phyloP scores from a whole-genome alignment of 2,329 filamentous ascomycete species.

The Exophiala mesophila region DNA sequence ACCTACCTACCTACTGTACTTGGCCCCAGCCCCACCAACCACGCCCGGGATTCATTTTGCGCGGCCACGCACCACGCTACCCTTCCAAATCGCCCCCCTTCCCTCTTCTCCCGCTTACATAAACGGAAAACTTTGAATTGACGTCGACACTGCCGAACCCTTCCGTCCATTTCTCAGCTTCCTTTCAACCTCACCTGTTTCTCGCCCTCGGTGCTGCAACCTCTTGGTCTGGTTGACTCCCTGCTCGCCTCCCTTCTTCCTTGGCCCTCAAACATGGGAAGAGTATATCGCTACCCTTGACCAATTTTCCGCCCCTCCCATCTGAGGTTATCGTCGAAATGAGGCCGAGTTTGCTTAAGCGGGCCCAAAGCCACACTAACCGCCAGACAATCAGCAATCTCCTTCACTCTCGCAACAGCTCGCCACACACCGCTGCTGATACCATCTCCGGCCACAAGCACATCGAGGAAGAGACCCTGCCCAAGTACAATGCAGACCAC shows the following conservation, averaged over 20 bases:
- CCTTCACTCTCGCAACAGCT: constrained; percentile 17
- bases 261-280: constrained; percentile 2
- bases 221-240: background rate
- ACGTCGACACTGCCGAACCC: background rate
- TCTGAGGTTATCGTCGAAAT: constrained; percentile 5
- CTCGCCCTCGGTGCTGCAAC: background rate
- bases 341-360: constrained; percentile 20
- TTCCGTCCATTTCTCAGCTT: background rate
- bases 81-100: background rate
- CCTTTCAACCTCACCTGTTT: background rate
- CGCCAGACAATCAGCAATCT: constrained; percentile 17
- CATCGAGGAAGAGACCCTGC: constrained; percentile 39
- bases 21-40: no score
- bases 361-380: constrained; percentile 20
- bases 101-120: background rate
- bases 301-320: constrained; percentile 1
- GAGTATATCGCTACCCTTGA: background rate
- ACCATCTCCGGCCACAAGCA: constrained; percentile 24
- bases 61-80: no score
- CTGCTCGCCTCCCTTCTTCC: background rate
- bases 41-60: no score
- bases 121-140: constrained; percentile 4
- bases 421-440: constrained; percentile 21
- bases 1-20: no score
- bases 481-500: constrained; percentile 32